Evolutionary conservation across 768 basidiomycete genomes (phyloP).

Genomic region (Mycena polygramma): DNA sequence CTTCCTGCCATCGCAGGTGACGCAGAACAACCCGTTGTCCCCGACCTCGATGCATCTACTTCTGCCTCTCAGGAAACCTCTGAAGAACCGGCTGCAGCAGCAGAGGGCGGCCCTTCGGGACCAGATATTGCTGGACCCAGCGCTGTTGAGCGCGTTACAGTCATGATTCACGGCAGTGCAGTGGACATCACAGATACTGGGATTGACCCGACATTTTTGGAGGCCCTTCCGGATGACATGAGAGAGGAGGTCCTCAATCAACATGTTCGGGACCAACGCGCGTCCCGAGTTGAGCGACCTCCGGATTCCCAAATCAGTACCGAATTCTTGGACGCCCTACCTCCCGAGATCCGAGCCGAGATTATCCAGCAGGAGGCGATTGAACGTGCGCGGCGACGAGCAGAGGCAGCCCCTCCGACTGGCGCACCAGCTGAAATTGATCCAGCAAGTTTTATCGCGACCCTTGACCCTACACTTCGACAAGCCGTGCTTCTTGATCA

Average conservation of each 20-base stretch:
- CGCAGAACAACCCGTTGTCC: neutral
- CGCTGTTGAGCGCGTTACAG: conserved; percentile 78
- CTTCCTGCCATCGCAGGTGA: conserved; percentile 9
- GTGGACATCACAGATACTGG: conserved; percentile 99
- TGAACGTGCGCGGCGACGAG: conserved; percentile 77
- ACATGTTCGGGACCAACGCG: conserved; percentile 92
- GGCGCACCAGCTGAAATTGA: conserved; percentile 81
- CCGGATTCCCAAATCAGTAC: conserved; percentile 91
- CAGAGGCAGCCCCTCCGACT: conserved; percentile 50
- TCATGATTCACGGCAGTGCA: conserved; percentile 90
- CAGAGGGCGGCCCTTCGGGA: conserved; percentile 30
- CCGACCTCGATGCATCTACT: conserved; percentile 40
- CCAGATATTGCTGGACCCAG: conserved; percentile 38
- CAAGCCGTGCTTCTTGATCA: conserved; percentile 93
- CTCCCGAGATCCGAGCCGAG: conserved; percentile 96
- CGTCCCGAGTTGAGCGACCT: conserved; percentile 79
- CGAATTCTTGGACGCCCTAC: conserved; percentile 96
- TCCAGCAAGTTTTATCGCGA: conserved; percentile 92
- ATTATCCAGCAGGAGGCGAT: conserved; percentile 95
- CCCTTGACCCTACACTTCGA: conserved; percentile 89
- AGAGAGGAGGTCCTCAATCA: conserved; percentile 98
- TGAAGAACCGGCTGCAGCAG: conserved; percentile 63
- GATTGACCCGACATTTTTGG: conserved; percentile 97
- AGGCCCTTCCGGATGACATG: conserved; percentile 98
- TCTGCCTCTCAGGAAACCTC: conserved; percentile 48